Conservation (phyloP, 2,329 filamentous ascomycete genomes). For the Nothophoma quercina region DNA sequence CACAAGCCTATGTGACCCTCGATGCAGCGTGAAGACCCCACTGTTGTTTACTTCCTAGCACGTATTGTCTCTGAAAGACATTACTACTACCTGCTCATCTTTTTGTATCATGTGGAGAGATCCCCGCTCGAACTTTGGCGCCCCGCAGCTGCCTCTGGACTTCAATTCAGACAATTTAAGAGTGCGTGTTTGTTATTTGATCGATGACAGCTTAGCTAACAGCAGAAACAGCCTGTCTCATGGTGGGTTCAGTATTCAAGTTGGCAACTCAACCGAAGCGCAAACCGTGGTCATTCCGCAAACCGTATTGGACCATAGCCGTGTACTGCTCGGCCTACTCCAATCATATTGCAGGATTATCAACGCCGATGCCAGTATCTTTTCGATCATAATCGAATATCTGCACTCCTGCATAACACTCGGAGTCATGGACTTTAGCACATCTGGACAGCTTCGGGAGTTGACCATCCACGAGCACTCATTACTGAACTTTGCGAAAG, state of each 20-base stretch:
- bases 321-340: neutral
- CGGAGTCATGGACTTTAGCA: neutral
- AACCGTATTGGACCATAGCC: neutral
- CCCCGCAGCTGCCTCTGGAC: no score
- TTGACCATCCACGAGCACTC: slow-evolving; percentile 8
- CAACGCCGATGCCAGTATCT: slow-evolving; percentile 2
- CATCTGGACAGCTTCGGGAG: neutral
- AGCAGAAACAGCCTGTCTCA: neutral
- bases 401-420: neutral
- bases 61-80: no score
- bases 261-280: neutral
- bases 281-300: slow-evolving; percentile 1
- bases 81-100: no score
- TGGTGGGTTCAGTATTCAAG: neutral
- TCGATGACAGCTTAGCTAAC: neutral
- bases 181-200: no score
- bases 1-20: no score
- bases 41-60: no score
- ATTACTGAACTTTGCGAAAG: slow-evolving; percentile 23
- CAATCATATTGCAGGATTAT: slow-evolving; percentile 1
- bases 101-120: no score
- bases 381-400: slow-evolving; percentile 5
- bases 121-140: no score
- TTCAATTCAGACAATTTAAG: no score
- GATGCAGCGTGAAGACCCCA: no score